Evolutionary conservation across 345 rosid genomes (phyloP).

Genomic region (Isatis tinctoria): DNA sequence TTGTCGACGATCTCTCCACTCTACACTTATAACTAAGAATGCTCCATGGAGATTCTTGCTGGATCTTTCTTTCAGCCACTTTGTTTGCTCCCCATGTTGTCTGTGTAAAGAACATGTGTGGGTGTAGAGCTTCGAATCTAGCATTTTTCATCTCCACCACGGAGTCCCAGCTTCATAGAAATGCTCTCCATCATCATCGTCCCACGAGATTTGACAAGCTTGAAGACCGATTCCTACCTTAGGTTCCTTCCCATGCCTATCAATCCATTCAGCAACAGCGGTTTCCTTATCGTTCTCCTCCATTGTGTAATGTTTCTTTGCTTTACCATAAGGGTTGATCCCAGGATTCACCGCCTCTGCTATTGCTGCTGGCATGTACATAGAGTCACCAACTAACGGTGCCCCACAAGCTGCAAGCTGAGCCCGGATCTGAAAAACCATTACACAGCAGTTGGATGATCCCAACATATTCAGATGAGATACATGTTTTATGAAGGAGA

Average conservation of each 20-base stretch:
- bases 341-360: constrained; percentile 60
- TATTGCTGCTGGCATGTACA: constrained; percentile 85
- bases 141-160: constrained; percentile 58
- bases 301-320: constrained; percentile 24
- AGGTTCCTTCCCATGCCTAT: constrained; percentile 75
- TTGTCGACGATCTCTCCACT: not conserved
- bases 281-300: constrained; percentile 44
- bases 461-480: not conserved
- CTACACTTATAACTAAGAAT: not conserved
- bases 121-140: not conserved
- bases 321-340: constrained; percentile 69
- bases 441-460: not conserved
- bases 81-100: not conserved
- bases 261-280: constrained; percentile 63
- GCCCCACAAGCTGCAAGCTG: constrained; percentile 90
- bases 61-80: not conserved
- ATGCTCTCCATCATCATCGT: constrained; percentile 60
- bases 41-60: not conserved
- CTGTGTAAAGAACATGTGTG: not conserved
- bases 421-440: constrained; percentile 58
- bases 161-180: constrained; percentile 75
- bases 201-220: constrained; percentile 93
- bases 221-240: constrained; percentile 76
- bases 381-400: constrained; percentile 86
- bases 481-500: not conserved